Evolutionary conservation across 345 rosid genomes (phyloP), one percentile per base, ranked within the genome.

Genomic region (Adansonia digitata): DNA sequence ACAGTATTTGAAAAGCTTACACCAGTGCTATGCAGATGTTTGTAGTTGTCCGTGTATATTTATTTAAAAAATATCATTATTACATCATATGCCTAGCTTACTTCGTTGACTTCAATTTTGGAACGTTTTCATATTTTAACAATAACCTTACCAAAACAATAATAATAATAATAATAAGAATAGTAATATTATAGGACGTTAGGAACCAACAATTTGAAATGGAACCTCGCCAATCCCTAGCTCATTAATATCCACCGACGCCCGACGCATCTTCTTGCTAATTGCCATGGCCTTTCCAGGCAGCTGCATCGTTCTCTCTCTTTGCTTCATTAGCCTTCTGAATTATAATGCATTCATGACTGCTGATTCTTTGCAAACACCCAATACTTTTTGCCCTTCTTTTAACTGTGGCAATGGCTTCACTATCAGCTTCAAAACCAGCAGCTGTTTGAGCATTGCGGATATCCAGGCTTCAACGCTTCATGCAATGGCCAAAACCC

Each of bases 381-480:
- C 81, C 2, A 37, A 53, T 55, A 26, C 51, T 3, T 4, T 39
- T 7, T 83, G 72, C 68, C 76, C 80, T 9, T 56, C 76, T n/a
- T 69, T 78, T 39, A 18, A 72, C 15, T 83, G 80, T 12, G 80
- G 80, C 14, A 39, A 52, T 52, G 78, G n/a, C n/a, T n/a, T n/a
- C n/a, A n/a, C n/a, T n/a, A n/a, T n/a, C n/a, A n/a, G n/a, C n/a
- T n/a, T n/a, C n/a, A n/a, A n/a, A n/a, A n/a, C n/a, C n/a, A n/a
- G n/a, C n/a, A n/a, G n/a, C n/a, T n/a, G n/a, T 20, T 5, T 4
- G 75, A 77, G 11, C 73, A 79, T 22, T 83, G 82, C n/a, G 86
- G 86, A 46, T 83, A 80, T 55, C 78, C 79, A 26, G 80, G 83
- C 53, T 49, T 80, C 24, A 75, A 73, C 20, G 31, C 80, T 66